Base-by-base conservation (phyloP, 169 alveolate species). In the Plasmodium knowlesi region DNA sequence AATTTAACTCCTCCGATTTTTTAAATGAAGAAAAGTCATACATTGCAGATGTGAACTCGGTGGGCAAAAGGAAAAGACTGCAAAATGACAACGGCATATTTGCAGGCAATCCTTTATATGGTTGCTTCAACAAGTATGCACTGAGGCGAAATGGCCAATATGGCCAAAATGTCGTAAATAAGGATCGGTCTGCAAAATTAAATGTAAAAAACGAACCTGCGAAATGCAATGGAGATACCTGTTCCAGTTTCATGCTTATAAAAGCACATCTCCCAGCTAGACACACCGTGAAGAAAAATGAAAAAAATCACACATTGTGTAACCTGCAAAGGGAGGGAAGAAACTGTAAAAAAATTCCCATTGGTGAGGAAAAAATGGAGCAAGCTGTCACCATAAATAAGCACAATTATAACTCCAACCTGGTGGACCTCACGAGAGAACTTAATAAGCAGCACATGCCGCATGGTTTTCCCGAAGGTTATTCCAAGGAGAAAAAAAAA, bases 11-110 rank as follows among this genome's bases (percentile, higher is more conserved):
- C 54, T 39, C 73, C 28, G 14, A 88, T 78, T 22, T 79, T 54
- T 25, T 79, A 79, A 61, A 88, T 32, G 73, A 88, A 41, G 74
- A 88, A 76, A 57, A 88, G 39, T 39, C 90, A 34, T 41, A 88
- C 74, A 88, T 25, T 78, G 71, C 41, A 41, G 89, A 79, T n/a
- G 22, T 67, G 12, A 78, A 88, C 82, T 88, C 89, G 25, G 34
- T 28, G 34, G 71, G 39, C 25, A 39, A 61, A 61, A 79, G 71
- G 78, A 80, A 78, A 54, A n/a, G 73, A 41, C 37, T 79, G 81
- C 41, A 57, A 57, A 79, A 88, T 14, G 32, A 25, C 57, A 78
- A 88, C 54, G 73, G 39, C 37, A 16, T 41, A 34, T 73, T 79
- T 37, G 70, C 41, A 79, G 37, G 72, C 46, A 88, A 73, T 50